phyloP scores from a whole-genome alignment of 2,329 filamentous ascomycete genomes.

The Pseudogymnoascus sp. region DNA sequence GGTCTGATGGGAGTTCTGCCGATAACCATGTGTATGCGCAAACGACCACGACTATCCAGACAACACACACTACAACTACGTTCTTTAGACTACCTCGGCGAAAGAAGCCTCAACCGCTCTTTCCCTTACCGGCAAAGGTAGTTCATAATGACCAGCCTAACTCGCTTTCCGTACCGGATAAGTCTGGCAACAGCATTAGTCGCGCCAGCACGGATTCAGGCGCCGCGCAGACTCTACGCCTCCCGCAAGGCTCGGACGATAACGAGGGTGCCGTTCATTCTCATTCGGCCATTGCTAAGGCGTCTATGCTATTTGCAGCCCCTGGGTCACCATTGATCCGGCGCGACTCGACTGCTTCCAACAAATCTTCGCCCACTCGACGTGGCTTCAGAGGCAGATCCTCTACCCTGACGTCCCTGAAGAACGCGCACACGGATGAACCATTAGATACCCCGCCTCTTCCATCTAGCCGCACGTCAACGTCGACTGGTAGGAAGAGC shows the following conservation, averaged over 20 bases:
- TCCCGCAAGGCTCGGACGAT: not conserved
- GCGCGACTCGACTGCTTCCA: slow-evolving; percentile 48
- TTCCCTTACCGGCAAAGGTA: slow-evolving; percentile 77
- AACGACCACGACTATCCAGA: slow-evolving; percentile 54
- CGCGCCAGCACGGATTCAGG: not conserved
- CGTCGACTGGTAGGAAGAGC: slow-evolving; percentile 84
- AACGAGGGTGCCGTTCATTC: slow-evolving; percentile 10
- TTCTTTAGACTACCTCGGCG: slow-evolving; percentile 77
- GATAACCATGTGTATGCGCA: slow-evolving; percentile 53
- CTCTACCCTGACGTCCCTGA: slow-evolving; percentile 79
- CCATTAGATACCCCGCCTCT: slow-evolving; percentile 56
- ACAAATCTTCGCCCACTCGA: slow-evolving; percentile 61
- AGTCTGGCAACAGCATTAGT: not conserved
- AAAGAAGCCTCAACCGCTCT: slow-evolving; percentile 66
- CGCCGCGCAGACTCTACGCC: not conserved
- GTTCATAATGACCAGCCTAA: slow-evolving; percentile 6
- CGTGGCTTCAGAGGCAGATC: slow-evolving; percentile 64
- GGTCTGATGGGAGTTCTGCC: slow-evolving; percentile 74
- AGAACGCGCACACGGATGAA: slow-evolving; percentile 62
- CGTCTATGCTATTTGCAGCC: slow-evolving; percentile 28
- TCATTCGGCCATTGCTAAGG: slow-evolving; percentile 20
- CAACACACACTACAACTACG: slow-evolving; percentile 53
- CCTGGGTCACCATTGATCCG: slow-evolving; percentile 41
- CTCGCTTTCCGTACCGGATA: not conserved
- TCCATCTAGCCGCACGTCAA: slow-evolving; percentile 56